Conservation (phyloP, 1,284 basidiomycete species). For the Blastosporella zonata region DNA sequence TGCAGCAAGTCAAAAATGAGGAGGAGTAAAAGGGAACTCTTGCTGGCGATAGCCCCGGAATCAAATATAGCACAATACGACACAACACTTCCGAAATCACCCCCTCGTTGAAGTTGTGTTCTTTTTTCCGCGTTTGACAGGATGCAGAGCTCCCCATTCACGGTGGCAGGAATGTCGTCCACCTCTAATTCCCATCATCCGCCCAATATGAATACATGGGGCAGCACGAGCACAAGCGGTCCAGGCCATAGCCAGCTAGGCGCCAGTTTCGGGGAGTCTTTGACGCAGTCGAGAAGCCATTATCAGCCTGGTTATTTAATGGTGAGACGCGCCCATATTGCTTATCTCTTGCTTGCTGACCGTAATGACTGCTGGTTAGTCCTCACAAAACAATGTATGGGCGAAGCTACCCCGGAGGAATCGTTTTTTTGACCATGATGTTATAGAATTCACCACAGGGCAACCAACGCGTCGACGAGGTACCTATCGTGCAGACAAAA, state of each 20-base stretch:
- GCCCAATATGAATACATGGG: slow-evolving; percentile 40
- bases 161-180: slow-evolving; percentile 44
- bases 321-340: slow-evolving; percentile 37
- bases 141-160: slow-evolving; percentile 31
- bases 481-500: slow-evolving; percentile 68
- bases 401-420: background rate
- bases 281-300: slow-evolving; percentile 66
- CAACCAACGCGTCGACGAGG: slow-evolving; percentile 62
- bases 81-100: background rate
- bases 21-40: background rate
- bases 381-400: slow-evolving; percentile 54
- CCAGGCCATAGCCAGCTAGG: slow-evolving; percentile 29
- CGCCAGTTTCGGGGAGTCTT: slow-evolving; percentile 47
- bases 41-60: background rate
- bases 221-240: slow-evolving; percentile 30
- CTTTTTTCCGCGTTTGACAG: background rate
- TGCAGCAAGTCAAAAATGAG: background rate
- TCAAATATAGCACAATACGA: slow-evolving; percentile 7
- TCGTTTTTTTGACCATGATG: background rate
- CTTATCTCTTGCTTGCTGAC: background rate
- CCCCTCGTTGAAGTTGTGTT: background rate
- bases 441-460: slow-evolving; percentile 51
- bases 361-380: slow-evolving; percentile 36
- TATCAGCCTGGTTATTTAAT: slow-evolving; percentile 77
- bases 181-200: slow-evolving; percentile 35